Evolutionary conservation across 495 filamentous ascomycete species (phyloP).

Genomic region (Aspergillus nidulans): DNA sequence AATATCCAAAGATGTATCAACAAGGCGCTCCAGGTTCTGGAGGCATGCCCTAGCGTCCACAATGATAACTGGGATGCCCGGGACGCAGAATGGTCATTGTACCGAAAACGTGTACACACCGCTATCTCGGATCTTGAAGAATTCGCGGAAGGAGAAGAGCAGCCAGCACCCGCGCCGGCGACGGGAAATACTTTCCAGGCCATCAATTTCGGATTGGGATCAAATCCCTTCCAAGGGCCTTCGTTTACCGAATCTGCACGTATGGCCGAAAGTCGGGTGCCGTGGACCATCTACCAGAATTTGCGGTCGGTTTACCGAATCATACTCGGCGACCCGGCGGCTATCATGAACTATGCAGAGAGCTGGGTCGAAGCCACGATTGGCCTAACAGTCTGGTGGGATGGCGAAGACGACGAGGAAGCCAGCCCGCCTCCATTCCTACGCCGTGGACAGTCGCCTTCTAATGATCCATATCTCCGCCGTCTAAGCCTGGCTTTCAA

Average conservation of each 20-base stretch:
- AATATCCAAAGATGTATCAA: slow-evolving; percentile 67
- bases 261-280: slow-evolving; percentile 75
- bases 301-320: slow-evolving; percentile 71
- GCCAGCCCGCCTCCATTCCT: slow-evolving; percentile 23
- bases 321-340: slow-evolving; percentile 62
- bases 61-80: slow-evolving; percentile 70
- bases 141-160: slow-evolving; percentile 69
- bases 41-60: slow-evolving; percentile 62
- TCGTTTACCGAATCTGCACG: slow-evolving; percentile 60
- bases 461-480: slow-evolving; percentile 48
- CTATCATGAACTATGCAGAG: slow-evolving; percentile 64
- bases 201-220: slow-evolving; percentile 50
- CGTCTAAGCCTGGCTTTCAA: slow-evolving; percentile 50
- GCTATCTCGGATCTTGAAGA: slow-evolving; percentile 61
- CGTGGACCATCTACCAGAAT: slow-evolving; percentile 80
- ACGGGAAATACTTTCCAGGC: slow-evolving; percentile 42
- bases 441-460: slow-evolving; percentile 23
- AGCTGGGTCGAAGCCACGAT: slow-evolving; percentile 88
- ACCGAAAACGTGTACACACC: slow-evolving; percentile 63
- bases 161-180: slow-evolving; percentile 23
- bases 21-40: slow-evolving; percentile 59
- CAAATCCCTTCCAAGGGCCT: slow-evolving; percentile 18
- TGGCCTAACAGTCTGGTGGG: slow-evolving; percentile 82
- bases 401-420: slow-evolving; percentile 60
- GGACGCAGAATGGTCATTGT: slow-evolving; percentile 71